These are phyloP conservation scores for Stephania yunnanensis DNA, from an alignment of 164 flowering plant genomes.

Conservation along the genomic window DNA sequence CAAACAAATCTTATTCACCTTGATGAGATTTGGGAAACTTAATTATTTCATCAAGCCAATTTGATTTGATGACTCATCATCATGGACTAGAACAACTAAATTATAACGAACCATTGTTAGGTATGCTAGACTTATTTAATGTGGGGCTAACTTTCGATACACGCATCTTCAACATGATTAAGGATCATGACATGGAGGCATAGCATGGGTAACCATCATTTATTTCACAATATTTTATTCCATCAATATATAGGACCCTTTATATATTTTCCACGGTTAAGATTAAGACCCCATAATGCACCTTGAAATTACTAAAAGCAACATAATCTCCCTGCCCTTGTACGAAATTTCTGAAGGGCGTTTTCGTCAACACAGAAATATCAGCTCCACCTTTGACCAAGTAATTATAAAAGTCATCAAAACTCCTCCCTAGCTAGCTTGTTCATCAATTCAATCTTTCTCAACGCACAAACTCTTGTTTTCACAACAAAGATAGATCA, in stretches of 20 bases:
- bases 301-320: not conserved
- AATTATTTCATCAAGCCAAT: no score
- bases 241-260: not conserved
- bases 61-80: no score
- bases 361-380: not conserved
- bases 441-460: not conserved
- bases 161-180: no score
- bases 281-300: not conserved
- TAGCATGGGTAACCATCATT: conserved; percentile 1
- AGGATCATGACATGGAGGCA: not conserved
- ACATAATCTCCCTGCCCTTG: not conserved
- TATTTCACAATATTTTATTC: not conserved
- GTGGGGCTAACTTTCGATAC: no score
- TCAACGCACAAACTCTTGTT: conserved; percentile 7
- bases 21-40: no score
- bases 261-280: not conserved
- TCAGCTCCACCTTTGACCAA: not conserved
- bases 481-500: not conserved
- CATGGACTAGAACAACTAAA: no score
- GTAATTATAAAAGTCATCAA: conserved; percentile 1
- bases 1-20: no score
- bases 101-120: no score
- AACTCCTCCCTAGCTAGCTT: not conserved
- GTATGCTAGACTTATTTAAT: no score
- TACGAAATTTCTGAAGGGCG: not conserved